Conservation (phyloP, 2,329 filamentous ascomycete species). For the Coniella lustricola region DNA sequence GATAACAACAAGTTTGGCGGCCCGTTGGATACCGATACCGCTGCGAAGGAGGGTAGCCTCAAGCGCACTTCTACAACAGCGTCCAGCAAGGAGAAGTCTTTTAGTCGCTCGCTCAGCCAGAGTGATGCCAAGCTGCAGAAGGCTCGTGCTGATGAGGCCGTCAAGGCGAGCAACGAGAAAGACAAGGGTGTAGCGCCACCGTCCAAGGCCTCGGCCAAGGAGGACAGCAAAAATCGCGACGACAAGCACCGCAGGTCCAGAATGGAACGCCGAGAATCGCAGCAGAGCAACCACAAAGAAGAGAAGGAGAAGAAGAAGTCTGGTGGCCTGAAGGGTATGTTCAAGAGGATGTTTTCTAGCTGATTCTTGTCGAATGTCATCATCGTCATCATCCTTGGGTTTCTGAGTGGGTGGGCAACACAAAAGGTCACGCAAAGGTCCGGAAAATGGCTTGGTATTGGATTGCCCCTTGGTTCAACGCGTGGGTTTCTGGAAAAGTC, state of each 20-base stretch:
- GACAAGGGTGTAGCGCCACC: neutral
- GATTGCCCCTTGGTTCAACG: neutral
- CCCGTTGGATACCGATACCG: conserved; percentile 12
- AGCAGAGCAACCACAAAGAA: conserved; percentile 11
- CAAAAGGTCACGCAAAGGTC: neutral
- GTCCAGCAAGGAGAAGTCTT: conserved; percentile 17
- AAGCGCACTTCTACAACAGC: conserved; percentile 10
- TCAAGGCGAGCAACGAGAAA: conserved; percentile 9
- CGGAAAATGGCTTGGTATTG: neutral
- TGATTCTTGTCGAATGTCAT: neutral
- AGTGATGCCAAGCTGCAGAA: conserved; percentile 20
- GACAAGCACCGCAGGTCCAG: conserved; percentile 16
- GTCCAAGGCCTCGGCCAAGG: neutral
- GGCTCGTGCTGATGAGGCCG: conserved; percentile 18
- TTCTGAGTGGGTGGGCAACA: neutral
- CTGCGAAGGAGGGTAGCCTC: neutral
- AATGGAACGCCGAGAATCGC: conserved; percentile 13
- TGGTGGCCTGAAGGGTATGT: conserved; percentile 15
- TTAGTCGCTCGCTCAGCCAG: conserved; percentile 25
- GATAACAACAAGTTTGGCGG: conserved; percentile 17
- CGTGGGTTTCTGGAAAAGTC: neutral
- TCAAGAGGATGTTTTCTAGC: conserved; percentile 15
- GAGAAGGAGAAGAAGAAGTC: conserved; percentile 14
- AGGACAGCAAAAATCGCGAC: conserved; percentile 4
- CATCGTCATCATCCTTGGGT: neutral